Evolutionary conservation across 2,329 filamentous ascomycete species (phyloP).

Genomic region (Amauroascus niger): DNA sequence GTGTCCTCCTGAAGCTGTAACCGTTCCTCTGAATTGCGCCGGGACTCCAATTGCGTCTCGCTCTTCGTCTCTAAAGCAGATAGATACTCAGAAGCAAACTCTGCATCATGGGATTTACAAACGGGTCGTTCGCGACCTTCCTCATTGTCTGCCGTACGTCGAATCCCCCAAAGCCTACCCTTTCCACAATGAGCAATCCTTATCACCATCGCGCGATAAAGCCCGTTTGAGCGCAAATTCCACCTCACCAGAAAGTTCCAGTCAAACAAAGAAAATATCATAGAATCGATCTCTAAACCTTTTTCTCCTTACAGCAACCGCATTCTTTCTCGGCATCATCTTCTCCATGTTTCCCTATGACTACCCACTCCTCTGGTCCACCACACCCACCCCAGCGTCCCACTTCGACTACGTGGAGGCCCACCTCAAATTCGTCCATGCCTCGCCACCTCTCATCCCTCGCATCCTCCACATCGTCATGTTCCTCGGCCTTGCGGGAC

Average conservation of each 20-base stretch:
- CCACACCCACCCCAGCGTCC: conserved; percentile 33
- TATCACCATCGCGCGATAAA: too few relatives aligned
- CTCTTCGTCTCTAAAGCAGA: neutral
- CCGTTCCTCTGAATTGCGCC: neutral
- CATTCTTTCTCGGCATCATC: conserved; percentile 96
- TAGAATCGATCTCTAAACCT: conserved; percentile 7
- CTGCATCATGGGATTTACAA: conserved; percentile 30
- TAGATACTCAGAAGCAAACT: too few relatives aligned
- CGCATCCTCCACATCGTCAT: conserved; percentile 93
- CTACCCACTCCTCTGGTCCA: conserved; percentile 42
- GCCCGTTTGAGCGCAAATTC: too few relatives aligned
- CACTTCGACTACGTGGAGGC: conserved; percentile 81
- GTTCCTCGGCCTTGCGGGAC: conserved; percentile 74
- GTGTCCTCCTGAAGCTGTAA: too few relatives aligned
- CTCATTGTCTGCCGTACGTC: conserved; percentile 88
- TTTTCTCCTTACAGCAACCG: conserved; percentile 52
- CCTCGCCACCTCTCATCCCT: conserved; percentile 79
- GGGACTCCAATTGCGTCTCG: neutral
- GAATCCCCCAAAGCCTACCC: too few relatives aligned
- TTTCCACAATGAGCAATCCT: neutral
- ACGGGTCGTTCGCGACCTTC: conserved; percentile 79
- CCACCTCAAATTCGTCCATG: conserved; percentile 84
- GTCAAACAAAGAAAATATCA: neutral
- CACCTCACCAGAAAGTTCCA: too few relatives aligned
- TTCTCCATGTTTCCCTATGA: conserved; percentile 94